These are phyloP conservation scores for Apiosordaria backusii DNA, from an alignment of 495 filamentous ascomycete genomes.

Conservation along the genomic window DNA sequence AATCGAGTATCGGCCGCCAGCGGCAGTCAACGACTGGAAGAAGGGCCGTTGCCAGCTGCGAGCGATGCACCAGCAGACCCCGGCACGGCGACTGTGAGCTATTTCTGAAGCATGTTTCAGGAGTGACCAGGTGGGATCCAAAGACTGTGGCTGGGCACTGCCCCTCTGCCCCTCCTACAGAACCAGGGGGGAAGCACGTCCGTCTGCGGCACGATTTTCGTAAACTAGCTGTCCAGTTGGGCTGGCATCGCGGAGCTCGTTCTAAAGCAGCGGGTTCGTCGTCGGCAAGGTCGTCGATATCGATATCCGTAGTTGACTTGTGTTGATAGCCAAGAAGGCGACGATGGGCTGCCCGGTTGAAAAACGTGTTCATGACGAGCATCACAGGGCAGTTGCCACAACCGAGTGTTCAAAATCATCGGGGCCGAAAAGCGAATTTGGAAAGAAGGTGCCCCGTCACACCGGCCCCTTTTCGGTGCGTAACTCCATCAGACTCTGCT, in stretches of 20 bases:
- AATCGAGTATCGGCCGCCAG: background rate
- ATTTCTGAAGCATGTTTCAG: constrained; percentile 38
- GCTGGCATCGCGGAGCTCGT: background rate
- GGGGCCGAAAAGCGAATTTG: background rate
- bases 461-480: constrained; percentile 5
- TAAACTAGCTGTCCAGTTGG: background rate
- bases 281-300: background rate
- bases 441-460: constrained; percentile 7
- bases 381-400: constrained; percentile 4
- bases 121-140: constrained; percentile 25
- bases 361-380: background rate
- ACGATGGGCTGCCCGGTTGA: background rate
- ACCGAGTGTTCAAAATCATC: constrained; percentile 2
- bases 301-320: background rate
- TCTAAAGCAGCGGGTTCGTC: background rate
- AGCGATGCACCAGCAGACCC: constrained; percentile 6
- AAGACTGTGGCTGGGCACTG: constrained; percentile 29
- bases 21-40: constrained; percentile 1
- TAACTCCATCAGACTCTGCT: background rate
- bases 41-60: constrained; percentile 7
- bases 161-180: constrained; percentile 17
- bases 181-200: constrained; percentile 7
- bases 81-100: constrained; percentile 18
- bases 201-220: constrained; percentile 21
- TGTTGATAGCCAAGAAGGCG: background rate